Percentiles rank a stretch among this genome's conserved stretches.
phyloP scores from a whole-genome alignment of 2,329 filamentous ascomycete genomes.

The Drechslerella coelobrocha region DNA sequence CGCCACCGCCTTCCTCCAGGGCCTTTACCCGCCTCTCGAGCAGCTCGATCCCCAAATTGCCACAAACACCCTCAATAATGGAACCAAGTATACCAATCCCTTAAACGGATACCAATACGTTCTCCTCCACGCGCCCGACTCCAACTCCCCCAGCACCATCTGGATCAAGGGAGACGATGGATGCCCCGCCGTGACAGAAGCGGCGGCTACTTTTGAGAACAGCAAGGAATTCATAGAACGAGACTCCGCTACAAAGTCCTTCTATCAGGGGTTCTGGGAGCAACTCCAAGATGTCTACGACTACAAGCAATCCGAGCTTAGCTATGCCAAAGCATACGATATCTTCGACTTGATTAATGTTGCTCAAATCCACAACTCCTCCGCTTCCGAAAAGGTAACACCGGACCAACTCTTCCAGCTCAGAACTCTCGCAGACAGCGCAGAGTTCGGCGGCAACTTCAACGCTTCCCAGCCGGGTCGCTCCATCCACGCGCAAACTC shows the following conservation, averaged over 20 bases:
- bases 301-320: conserved; percentile 57
- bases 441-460: conserved; percentile 69
- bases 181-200: conserved; percentile 65
- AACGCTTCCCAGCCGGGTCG: conserved; percentile 62
- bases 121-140: conserved; percentile 70
- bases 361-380: conserved; percentile 63
- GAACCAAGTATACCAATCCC: conserved; percentile 70
- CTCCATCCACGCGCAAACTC: conserved; percentile 64
- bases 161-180: conserved; percentile 69
- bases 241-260: conserved; percentile 63
- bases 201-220: conserved; percentile 65
- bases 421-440: conserved; percentile 74
- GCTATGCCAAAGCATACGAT: conserved; percentile 63
- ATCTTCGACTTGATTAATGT: conserved; percentile 67
- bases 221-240: conserved; percentile 61
- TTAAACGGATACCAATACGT: conserved; percentile 84
- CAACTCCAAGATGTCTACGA: conserved; percentile 62
- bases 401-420: conserved; percentile 68
- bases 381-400: conserved; percentile 62
- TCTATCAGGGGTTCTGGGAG: conserved; percentile 60
- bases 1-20: conserved; percentile 80
- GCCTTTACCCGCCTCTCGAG: conserved; percentile 80
- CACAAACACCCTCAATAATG: conserved; percentile 73
- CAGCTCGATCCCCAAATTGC: conserved; percentile 58
- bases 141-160: conserved; percentile 65